Percentiles rank a stretch among this genome's conserved stretches.
These are phyloP conservation scores for Nothophaeocryptopus gaeumannii DNA, from an alignment of 2,329 filamentous ascomycete species.

Conservation along the genomic window DNA sequence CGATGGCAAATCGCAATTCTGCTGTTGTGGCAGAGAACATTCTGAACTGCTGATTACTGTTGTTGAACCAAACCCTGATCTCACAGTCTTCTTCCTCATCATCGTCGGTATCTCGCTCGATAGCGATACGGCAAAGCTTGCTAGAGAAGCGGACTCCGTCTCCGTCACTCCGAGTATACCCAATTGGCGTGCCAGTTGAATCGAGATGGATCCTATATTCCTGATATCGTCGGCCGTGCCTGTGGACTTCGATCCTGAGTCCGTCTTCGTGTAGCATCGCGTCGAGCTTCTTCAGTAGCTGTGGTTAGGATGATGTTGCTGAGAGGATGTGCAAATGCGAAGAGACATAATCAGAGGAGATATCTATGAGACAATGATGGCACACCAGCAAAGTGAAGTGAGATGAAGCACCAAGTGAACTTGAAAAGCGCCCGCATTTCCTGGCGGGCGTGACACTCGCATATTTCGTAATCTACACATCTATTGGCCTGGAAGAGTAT, in stretches of 20 bases:
- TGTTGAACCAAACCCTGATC: not conserved
- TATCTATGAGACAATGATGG: not conserved
- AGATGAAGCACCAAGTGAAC: not conserved
- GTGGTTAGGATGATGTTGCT: not conserved
- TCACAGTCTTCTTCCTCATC: not conserved
- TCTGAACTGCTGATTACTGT: not conserved
- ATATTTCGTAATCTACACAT: constrained; percentile 9
- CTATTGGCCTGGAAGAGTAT: constrained; percentile 11
- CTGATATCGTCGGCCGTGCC: not conserved
- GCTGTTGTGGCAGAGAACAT: not conserved
- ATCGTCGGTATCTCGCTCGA: not conserved
- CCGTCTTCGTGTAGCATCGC: not conserved
- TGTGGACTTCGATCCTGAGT: not conserved
- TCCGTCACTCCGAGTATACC: not conserved
- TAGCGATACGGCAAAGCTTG: not conserved
- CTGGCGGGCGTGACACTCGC: not conserved
- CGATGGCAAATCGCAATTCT: not conserved
- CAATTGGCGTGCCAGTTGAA: no score
- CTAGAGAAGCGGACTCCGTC: not conserved
- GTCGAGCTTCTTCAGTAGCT: not conserved
- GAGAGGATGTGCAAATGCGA: not conserved
- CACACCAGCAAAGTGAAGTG: not conserved
- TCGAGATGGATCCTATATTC: not conserved
- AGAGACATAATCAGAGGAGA: not conserved
- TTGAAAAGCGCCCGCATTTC: not conserved